A percentile compares a stretch with the other conserved stretches of the same genome.
Conservation (phyloP, 2,329 filamentous ascomycete species). For the Trematosphaeria pertusa region DNA sequence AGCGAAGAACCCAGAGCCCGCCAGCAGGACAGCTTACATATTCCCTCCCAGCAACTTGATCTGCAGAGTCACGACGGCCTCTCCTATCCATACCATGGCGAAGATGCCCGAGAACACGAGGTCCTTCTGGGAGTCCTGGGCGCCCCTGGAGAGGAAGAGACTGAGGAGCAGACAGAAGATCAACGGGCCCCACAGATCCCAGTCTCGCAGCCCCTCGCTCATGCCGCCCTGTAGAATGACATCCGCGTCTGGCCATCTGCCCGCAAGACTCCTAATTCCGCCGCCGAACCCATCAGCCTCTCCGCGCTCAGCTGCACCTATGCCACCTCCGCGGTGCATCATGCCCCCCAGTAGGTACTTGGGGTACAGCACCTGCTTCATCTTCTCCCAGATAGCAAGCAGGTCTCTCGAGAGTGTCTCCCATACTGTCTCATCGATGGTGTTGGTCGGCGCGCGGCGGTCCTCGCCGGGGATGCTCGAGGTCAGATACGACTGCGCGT, state of each 20-base stretch:
- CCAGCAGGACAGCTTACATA: conserved; percentile 71
- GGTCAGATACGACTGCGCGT: conserved; percentile 83
- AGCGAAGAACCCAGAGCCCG: conserved; percentile 21
- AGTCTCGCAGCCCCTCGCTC: conserved; percentile 90
- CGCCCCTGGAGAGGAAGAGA: conserved; percentile 84
- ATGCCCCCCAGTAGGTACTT: conserved; percentile 84
- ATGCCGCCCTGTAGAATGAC: conserved; percentile 72
- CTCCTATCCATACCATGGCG: conserved; percentile 94
- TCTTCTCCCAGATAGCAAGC: conserved; percentile 94
- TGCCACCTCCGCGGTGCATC: conserved; percentile 65
- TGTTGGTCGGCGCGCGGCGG: conserved; percentile 85
- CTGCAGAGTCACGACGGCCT: conserved; percentile 96
- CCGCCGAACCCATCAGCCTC: conserved; percentile 55
- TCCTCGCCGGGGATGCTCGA: conserved; percentile 93
- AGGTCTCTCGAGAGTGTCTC: conserved; percentile 93
- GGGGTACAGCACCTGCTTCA: conserved; percentile 95
- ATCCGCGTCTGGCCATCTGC: conserved; percentile 72
- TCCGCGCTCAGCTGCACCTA: conserved; percentile 63
- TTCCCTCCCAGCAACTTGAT: conserved; percentile 96
- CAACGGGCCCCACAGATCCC: conserved; percentile 97
- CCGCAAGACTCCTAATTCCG: conserved; percentile 62
- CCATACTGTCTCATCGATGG: conserved; percentile 97
- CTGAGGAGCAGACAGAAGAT: conserved; percentile 92
- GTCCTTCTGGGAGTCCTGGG: conserved; percentile 80
- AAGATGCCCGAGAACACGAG: conserved; percentile 96